Conservation (phyloP, 257 asterid species). For the Nicotiana otophora region DNA sequence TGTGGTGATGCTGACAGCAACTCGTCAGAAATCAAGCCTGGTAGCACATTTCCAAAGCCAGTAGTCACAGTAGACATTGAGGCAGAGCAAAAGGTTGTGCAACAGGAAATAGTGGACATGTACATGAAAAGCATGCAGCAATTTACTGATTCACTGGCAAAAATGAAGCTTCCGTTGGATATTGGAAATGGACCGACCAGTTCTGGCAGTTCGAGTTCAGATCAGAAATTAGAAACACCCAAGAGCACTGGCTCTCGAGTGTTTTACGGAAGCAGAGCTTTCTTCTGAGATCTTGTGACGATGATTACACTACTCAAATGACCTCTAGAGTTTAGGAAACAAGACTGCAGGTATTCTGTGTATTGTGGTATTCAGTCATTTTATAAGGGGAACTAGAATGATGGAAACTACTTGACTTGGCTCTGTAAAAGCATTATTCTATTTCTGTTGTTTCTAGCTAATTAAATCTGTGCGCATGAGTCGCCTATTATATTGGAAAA, state of each 20-base stretch:
- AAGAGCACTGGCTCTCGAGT: slow-evolving; percentile 78
- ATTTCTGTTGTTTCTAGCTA: too few relatives aligned
- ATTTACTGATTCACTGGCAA: slow-evolving; percentile 82
- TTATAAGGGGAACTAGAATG: too few relatives aligned
- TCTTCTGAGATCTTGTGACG: slow-evolving; percentile 54
- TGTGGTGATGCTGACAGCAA: slow-evolving; percentile 36
- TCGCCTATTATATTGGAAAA: not conserved
- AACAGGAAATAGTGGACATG: slow-evolving; percentile 94
- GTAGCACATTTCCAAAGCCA: slow-evolving; percentile 38
- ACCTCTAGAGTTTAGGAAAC: slow-evolving; percentile 44
- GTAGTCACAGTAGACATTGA: slow-evolving; percentile 48
- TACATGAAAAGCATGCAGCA: slow-evolving; percentile 99
- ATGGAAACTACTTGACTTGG: too few relatives aligned
- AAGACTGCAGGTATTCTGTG: not conserved
- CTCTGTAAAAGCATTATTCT: too few relatives aligned
- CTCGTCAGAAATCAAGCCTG: slow-evolving; percentile 26
- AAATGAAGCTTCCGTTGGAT: slow-evolving; percentile 95
- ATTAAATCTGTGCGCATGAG: too few relatives aligned
- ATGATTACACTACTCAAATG: slow-evolving; percentile 32
- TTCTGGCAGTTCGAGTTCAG: slow-evolving; percentile 71
- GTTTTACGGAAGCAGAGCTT: slow-evolving; percentile 94
- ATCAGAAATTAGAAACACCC: slow-evolving; percentile 60
- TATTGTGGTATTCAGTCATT: too few relatives aligned
- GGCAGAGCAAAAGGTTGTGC: slow-evolving; percentile 71
- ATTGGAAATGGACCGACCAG: slow-evolving; percentile 63